Conservation (phyloP, 2,329 filamentous ascomycete genomes). For the Xylaria sp. region DNA sequence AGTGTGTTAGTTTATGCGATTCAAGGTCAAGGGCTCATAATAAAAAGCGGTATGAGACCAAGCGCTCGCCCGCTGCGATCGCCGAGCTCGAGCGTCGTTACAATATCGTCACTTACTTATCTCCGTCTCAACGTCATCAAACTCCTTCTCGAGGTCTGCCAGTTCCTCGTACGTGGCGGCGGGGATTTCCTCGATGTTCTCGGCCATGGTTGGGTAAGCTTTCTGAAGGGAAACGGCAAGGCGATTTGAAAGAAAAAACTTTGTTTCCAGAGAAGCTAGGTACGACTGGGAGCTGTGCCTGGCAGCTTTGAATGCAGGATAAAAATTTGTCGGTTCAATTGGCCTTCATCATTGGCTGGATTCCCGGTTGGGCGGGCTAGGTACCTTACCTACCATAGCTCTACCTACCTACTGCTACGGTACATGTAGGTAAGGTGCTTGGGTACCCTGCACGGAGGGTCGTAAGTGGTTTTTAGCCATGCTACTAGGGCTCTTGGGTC, state of each 20-base stretch:
- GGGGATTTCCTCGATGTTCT: constrained; percentile 8
- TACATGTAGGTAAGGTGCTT: constrained; percentile 7
- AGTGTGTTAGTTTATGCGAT: constrained; percentile 15
- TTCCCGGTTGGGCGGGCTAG: constrained; percentile 11
- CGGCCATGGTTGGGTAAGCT: constrained; percentile 22
- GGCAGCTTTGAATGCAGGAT: constrained; percentile 11
- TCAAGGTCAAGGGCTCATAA: neutral
- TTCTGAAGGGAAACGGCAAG: neutral
- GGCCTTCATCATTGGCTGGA: constrained; percentile 25
- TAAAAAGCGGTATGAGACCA: constrained; percentile 6
- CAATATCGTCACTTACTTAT: constrained; percentile 63
- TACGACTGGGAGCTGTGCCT: constrained; percentile 11
- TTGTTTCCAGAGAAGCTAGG: constrained; percentile 4
- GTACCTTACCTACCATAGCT: no score
- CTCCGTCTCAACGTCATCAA: constrained; percentile 80
- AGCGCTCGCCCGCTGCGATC: neutral
- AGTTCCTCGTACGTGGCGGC: constrained; percentile 74
- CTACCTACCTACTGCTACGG: no score
- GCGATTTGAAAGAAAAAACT: neutral
- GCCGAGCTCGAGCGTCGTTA: neutral
- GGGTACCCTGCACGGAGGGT: neutral
- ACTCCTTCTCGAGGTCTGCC: constrained; percentile 77
- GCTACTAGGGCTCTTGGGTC: neutral
- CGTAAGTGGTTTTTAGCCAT: neutral
- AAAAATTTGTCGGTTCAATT: constrained; percentile 30